phyloP scores from a whole-genome alignment of 2,329 filamentous ascomycete genomes.

The Xylariaceae sp. region DNA sequence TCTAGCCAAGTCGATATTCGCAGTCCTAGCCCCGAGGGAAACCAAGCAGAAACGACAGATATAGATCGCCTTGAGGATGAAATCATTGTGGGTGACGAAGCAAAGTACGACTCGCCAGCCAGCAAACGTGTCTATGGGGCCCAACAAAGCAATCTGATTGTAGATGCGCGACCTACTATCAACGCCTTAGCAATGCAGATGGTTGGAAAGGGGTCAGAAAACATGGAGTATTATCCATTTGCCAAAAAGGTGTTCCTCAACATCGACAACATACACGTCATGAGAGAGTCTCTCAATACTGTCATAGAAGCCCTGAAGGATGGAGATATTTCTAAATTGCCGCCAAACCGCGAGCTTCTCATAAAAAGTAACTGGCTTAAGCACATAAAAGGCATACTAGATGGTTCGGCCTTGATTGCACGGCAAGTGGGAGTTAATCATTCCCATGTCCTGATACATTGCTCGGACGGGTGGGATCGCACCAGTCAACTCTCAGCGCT shows the following conservation, averaged over 20 bases:
- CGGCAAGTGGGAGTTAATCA: constrained; percentile 85
- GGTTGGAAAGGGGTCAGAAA: constrained; percentile 87
- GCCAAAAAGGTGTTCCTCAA: constrained; percentile 87
- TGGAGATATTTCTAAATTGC: constrained; percentile 76
- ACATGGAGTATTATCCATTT: constrained; percentile 95
- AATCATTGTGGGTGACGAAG: constrained; percentile 49
- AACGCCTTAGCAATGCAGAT: constrained; percentile 95
- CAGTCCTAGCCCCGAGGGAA: constrained; percentile 40
- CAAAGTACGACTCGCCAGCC: constrained; percentile 52
- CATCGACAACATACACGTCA: constrained; percentile 98
- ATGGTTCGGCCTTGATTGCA: constrained; percentile 79
- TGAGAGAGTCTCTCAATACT: constrained; percentile 83
- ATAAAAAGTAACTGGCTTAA: constrained; percentile 85
- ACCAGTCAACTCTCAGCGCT: constrained; percentile 91
- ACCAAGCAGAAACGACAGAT: constrained; percentile 54
- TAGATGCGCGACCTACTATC: constrained; percentile 88
- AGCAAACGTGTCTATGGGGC: constrained; percentile 76
- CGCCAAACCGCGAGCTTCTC: constrained; percentile 75
- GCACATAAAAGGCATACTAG: constrained; percentile 78
- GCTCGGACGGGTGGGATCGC: constrained; percentile 97
- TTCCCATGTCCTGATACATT: constrained; percentile 93
- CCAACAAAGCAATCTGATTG: constrained; percentile 88
- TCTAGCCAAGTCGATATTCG: constrained; percentile 49
- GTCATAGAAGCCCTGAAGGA: constrained; percentile 90
- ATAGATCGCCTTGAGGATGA: constrained; percentile 66